phyloP scores from a whole-genome alignment of 306 rosid species.

The Pyrus pyrifolia region DNA sequence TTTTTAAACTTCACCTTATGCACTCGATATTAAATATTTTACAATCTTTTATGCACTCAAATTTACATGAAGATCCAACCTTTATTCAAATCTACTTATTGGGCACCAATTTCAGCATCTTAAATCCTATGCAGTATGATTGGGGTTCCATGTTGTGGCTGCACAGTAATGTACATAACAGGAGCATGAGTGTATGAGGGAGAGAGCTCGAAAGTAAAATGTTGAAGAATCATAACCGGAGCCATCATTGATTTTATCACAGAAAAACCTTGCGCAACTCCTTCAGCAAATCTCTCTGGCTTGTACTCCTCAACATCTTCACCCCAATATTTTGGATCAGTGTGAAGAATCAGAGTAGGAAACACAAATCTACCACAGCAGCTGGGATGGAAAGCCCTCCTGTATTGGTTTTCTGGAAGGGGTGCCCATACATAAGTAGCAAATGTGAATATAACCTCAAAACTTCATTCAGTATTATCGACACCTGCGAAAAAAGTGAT shows the following conservation, averaged over 20 bases:
- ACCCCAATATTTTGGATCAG: conserved; percentile 31
- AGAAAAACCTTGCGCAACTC: conserved; percentile 36
- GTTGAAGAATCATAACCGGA: conserved; percentile 36
- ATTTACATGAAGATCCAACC: background rate
- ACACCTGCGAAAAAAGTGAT: background rate
- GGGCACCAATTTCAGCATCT: background rate
- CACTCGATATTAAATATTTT: too few relatives aligned
- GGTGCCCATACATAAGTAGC: background rate
- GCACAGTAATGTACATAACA: conserved; percentile 1
- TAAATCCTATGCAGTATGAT: conserved; percentile 18
- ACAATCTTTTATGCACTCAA: background rate
- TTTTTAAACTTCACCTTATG: background rate
- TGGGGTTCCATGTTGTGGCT: conserved; percentile 48
- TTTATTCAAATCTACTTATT: background rate
- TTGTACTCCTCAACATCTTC: conserved; percentile 28
- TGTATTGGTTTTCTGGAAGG: background rate
- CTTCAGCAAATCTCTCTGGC: conserved; percentile 37
- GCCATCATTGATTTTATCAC: conserved; percentile 36
- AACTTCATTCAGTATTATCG: conserved; percentile 12
- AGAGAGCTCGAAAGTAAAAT: conserved; percentile 37
- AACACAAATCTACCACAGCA: conserved; percentile 17
- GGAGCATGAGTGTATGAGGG: conserved; percentile 49
- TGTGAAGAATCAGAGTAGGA: conserved; percentile 19
- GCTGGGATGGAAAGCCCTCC: conserved; percentile 31
- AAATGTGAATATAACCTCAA: conserved; percentile 5